A percentile compares a stretch with the other conserved stretches of the same genome.
Evolutionary conservation across 2,329 filamentous ascomycete genomes (phyloP).

Genomic region (Hypomyces rosellus): DNA sequence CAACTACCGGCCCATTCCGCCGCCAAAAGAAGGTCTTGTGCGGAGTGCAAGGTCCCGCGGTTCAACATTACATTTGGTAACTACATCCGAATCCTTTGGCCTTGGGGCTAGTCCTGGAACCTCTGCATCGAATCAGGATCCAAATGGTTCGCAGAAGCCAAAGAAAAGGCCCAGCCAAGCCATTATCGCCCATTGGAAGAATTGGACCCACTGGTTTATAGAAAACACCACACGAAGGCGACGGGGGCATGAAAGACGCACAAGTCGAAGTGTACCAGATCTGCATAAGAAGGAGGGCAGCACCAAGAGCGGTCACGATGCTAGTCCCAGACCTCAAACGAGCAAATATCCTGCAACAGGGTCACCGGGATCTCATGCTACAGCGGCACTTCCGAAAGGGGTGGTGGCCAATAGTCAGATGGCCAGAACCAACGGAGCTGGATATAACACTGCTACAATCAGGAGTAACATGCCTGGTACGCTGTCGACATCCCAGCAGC

Average conservation of each 20-base stretch:
- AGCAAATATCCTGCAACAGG: conserved; percentile 46
- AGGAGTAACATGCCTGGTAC: conserved; percentile 19
- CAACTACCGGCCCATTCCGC: conserved; percentile 68
- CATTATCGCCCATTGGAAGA: conserved; percentile 56
- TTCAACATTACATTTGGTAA: conserved; percentile 81
- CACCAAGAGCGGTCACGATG: conserved; percentile 42
- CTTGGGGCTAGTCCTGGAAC: conserved; percentile 20
- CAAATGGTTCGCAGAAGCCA: conserved; percentile 37
- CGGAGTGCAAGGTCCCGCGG: conserved; percentile 67
- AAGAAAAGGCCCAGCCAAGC: conserved; percentile 53
- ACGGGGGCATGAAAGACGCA: conserved; percentile 41
- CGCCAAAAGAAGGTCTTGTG: conserved; percentile 73
- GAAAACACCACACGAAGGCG: conserved; percentile 52
- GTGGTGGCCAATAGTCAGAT: conserved; percentile 46
- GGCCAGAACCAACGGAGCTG: conserved; percentile 21
- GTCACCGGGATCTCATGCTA: conserved; percentile 29
- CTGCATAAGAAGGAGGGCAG: conserved; percentile 45
- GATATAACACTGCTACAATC: conserved; percentile 13
- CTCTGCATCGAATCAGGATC: conserved; percentile 21
- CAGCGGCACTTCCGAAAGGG: conserved; percentile 43
- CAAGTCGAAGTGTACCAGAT: conserved; percentile 55
- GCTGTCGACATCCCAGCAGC: conserved; percentile 21
- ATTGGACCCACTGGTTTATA: conserved; percentile 58
- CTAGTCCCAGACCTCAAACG: conserved; percentile 53
- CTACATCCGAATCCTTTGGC: conserved; percentile 49